Base-by-base conservation (phyloP, 768 basidiomycete genomes). In the Amanita thiersii region DNA sequence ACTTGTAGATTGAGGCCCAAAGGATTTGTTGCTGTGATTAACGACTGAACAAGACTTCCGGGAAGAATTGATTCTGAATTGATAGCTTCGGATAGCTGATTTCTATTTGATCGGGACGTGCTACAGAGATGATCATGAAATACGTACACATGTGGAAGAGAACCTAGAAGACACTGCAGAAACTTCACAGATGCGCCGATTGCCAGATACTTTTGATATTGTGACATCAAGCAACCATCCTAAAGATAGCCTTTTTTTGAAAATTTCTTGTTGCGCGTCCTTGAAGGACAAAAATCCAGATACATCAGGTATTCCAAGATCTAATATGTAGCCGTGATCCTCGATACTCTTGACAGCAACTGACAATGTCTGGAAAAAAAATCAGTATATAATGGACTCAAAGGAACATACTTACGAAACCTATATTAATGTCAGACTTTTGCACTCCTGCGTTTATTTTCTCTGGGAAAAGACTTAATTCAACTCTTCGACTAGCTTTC, bases 251-350 rank as follows among this genome's bases (percentile, higher is more conserved):
- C 55, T 56, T 4, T 45, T 40, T 19, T 51, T 56, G 45, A 42
- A 46, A 25, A 52, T 55, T n/a, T 54, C 58, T 43, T 70, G 69
- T 48, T 70, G 63, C 1, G 73, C 69, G 33, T 89, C 84, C 53
- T 81, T 79, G 66, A 86, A 87, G 1, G 82, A 72, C 35, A 98
- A 57, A 61, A 97, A 99, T 30, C 88, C 88, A 45, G 87, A 77
- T 24, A 87, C 59, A n/a, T 73, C 80, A 7, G 77, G 58, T 12
- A 96, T 54, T 2, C 92, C 94, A 28, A 96, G 65, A 49, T 92
- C 88, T 5, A 99, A 69, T 43, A 83, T 75, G 63, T 94, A 97
- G 1, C 96, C 93, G 57, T 96, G 89, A 54, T 98, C 96, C 63
- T 99, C 96, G 12, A 86, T 65, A 52, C 83, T 88, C 61, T 80